Base-by-base conservation (phyloP, 768 basidiomycete species). In the Crepidotus variabilis region DNA sequence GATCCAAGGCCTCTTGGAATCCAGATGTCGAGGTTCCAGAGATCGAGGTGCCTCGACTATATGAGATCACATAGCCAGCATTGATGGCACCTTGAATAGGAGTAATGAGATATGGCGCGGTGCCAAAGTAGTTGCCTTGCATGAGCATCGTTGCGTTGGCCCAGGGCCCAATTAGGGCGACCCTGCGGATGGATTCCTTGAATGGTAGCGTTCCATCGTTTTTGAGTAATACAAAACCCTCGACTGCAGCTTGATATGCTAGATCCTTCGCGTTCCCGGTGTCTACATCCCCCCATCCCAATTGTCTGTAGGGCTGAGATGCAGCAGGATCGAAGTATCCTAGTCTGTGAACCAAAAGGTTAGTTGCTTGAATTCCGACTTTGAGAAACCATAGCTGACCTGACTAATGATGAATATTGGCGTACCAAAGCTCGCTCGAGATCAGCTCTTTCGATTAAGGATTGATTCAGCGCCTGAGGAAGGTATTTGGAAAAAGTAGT, bases 161-260 rank as follows among this genome's bases (percentile, higher is more conserved):
- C 75, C 75, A 83, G 2, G 83, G 83, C 0, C 87, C 86, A 51
- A 87, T 74, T 43, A 87, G 63, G 7, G 83, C 85, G 16, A 88
- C 65, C 7, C 72, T 79, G 54, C 76, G 80, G 55, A 77, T 67
- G 0, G 68, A 71, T 0, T 64, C 62, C 20, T 73, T 70, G 45
- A 87, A 70, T 2, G 86, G 86, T 2, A 88, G 71, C 6, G 75
- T 77, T 13, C 78, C 79, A 55, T 85, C 82, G 61, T 87, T 88
- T 72, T 87, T 87, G 14, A 87, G 71, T 6, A 87, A 72, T 16
- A 82, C 82, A 2, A 84, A 75, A 20, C 82, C 80, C 63, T 83
- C 79, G 4, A 77, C 67, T 2, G 82, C 82, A 23, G 78, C 80
- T 51, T 72, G 71, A 61, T 79, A 69, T 2, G 82, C 82, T 13